Evolutionary conservation across 805 yeast genomes (phyloP), one percentile per base, ranked within the genome.

Genomic region (Myxozyma sirexii): DNA sequence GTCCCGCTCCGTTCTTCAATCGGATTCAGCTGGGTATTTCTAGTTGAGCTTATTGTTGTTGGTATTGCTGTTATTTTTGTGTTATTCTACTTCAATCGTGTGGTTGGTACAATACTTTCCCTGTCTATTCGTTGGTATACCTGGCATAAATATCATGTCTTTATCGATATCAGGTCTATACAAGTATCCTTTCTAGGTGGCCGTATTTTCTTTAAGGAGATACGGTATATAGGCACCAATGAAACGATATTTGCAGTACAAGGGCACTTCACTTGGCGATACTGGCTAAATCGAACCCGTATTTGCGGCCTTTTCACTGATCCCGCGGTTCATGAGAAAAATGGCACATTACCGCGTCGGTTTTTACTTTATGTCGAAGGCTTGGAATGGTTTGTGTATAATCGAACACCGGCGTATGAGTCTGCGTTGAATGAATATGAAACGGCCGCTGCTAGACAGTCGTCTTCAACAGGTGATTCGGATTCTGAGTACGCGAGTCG

Each of bases 231-330:
- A 4, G 87, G 90, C n/a, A 78, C 83, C 50, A 87, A 92, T 73
- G 84, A 84, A 62, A 84, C 96, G 1, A 69, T 90, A 0, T 82
- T 90, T 8, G 78, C 88, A 0, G 79, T 88, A 27, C 85, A 86
- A 61, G 87, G 93, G 1, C 82, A 84, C 67, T 70, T 93, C 27
- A 88, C 96, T 0, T 94, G 98, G 98, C 74, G 96, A 61, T 93
- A 90, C 72, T 94, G 98, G 98, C 76, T 90, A 53, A 74, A 42
- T 7, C 70, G 73, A 4, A 71, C 79, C 17, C 74, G 81, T 65
- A 61, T 63, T 60, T 64, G 71, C 21, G 60, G 48, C 10, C 13
- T 70, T 69, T 39, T 68, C 55, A 33, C 69, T 42, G 47, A 60
- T 60, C 24, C 66, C 57, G 31, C 53, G 27, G 46, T 6, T 43